Evolutionary conservation across 192 early-diverging fungal species (phyloP).

Genomic region (Backusella circina): DNA sequence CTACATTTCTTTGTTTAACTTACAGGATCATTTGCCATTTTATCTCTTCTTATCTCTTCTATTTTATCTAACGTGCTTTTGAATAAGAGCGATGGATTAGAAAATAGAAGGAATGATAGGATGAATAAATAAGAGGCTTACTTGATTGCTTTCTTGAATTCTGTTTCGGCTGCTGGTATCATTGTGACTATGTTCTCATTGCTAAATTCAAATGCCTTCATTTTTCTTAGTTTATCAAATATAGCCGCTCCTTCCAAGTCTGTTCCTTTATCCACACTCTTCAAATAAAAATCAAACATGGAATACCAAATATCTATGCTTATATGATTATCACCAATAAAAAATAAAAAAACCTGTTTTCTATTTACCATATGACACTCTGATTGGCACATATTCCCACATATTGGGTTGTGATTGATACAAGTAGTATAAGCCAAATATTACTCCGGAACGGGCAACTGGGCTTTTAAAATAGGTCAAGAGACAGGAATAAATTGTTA

Average conservation of each 20-base stretch:
- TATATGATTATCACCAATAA: neutral
- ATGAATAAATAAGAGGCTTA: neutral
- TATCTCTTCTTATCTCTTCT: neutral
- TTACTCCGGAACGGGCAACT: neutral
- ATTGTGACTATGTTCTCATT: neutral
- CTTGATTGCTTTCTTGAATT: neutral
- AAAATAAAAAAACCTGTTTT: neutral
- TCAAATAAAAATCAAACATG: neutral
- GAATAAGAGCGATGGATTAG: neutral
- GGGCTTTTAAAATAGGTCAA: neutral
- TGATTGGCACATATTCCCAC: neutral
- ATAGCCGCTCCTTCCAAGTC: neutral
- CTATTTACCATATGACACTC: constrained; percentile 2
- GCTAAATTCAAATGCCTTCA: neutral
- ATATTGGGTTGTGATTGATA: neutral
- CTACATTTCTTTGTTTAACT: neutral
- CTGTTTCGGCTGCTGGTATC: neutral
- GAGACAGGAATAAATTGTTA: neutral
- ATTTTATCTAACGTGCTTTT: neutral
- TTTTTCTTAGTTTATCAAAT: neutral
- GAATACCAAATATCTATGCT: neutral
- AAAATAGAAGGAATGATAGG: neutral
- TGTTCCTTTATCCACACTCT: neutral
- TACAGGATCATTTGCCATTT: neutral
- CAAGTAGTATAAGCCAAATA: neutral